Evolutionary conservation across 495 filamentous ascomycete genomes (phyloP), one percentile per base, ranked within the genome.

Genomic region (Xylaria grammica): DNA sequence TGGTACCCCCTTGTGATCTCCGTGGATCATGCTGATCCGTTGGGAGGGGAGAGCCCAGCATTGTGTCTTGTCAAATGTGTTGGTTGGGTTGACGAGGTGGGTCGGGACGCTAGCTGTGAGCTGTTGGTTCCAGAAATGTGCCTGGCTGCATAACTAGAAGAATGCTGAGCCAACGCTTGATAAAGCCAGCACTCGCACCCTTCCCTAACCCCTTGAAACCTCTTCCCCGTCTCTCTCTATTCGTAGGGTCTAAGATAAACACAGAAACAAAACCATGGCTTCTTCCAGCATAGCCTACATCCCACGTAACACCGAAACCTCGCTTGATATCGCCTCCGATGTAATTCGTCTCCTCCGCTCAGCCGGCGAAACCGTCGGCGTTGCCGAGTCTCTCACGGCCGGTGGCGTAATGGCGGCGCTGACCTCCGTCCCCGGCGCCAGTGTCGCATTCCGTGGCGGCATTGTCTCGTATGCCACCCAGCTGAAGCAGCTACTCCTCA

Each of bases 311-410:
- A 63, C 65, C 55, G 67, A 71, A 59, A 68, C 69, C 49, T 22
- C 63, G 38, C 42, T 49, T 46, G 60, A 63, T 45, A 53, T 74
- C 29, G 69, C 69, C 24, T 50, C 42, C 62, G 67, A 69, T 15
- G 62, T 72, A 5, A 66, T 72, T 51, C 27, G 13, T 32, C 67
- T 69, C 2, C 69, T 74, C 57, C 57, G 61, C n/a, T 29, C 46
- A 10, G n/a, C 69, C 40, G 26, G 46, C 57, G 42, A 67, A 10
- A 74, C 72, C 9, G 26, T 76, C 53, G 66, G 50, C 57, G 67
- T 71, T 1, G 74, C 72, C 44, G 74, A 76, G 62, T 76, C 74
- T 15, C 67, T 76, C 40, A 76, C 74, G 4, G 74, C 65, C 0
- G 74, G 74, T 49, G 49, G 30, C 22, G 46, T 76, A 58, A 74